These are phyloP conservation scores for Eudorina sp. DNA, from an alignment of 139 green algal genomes.

Conservation along the genomic window DNA sequence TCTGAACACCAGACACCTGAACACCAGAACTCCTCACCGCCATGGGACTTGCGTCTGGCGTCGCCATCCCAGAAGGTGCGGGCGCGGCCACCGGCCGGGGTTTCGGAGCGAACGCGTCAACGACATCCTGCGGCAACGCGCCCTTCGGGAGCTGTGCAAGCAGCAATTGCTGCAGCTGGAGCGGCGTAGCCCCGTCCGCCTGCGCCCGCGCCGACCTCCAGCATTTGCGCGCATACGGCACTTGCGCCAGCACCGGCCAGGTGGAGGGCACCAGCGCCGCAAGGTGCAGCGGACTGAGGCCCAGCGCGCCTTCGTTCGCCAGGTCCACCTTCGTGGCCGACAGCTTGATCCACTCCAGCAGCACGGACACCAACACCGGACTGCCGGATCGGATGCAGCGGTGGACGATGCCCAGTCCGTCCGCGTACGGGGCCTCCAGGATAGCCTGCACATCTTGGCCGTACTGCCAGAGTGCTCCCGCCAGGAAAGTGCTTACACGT, in stretches of 20 bases:
- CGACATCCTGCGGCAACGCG: not conserved
- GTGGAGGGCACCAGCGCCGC: slow-evolving; percentile 54
- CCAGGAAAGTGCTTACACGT: not conserved
- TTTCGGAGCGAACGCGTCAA: not conserved
- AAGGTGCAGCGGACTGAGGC: slow-evolving; percentile 73
- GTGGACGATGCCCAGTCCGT: slow-evolving; percentile 59
- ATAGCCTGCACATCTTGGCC: not conserved
- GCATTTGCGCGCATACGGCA: not conserved
- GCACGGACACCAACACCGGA: slow-evolving; percentile 46
- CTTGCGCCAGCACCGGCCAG: not conserved
- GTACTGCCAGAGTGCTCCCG: not conserved
- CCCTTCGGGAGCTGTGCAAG: not conserved
- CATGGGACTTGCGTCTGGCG: not conserved
- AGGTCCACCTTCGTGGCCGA: slow-evolving; percentile 43
- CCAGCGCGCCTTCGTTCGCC: slow-evolving; percentile 42
- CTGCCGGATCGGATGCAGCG: slow-evolving; percentile 54
- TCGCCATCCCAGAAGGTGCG: not conserved
- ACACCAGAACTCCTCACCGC: not conserved
- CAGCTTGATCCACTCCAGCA: slow-evolving; percentile 53
- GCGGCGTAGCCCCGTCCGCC: not conserved
- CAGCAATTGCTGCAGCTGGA: slow-evolving; percentile 20
- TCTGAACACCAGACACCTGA: not conserved
- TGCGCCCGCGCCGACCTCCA: not conserved
- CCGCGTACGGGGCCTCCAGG: not conserved
- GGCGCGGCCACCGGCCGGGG: not conserved